Base-by-base conservation (phyloP, 1,139 yeast species). In the Magnusiomyces magnusii region DNA sequence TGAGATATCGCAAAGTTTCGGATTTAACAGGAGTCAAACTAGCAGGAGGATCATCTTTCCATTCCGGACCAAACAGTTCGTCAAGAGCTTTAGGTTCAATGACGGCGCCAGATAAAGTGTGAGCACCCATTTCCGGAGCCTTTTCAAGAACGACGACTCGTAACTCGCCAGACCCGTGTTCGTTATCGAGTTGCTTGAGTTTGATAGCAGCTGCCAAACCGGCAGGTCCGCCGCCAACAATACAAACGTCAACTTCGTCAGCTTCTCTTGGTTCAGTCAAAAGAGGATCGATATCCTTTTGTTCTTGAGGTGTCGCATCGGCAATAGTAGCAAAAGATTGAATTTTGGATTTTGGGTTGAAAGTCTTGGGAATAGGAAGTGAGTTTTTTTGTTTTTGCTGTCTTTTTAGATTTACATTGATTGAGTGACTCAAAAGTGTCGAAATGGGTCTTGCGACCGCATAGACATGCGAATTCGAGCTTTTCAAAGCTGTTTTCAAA, bases 191-290 rank as follows among this genome's bases (percentile, higher is more conserved):
- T 69, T 90, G 97, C 71, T 93, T 93, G 66, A 91, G 76, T 64
- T 82, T 81, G 63, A 93, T 93, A 17, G 98, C 99, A 0, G 99
- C 86, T 1, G 97, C 93, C 58, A 93, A 77, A 13, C 99, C 99
- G 1, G 98, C 95, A 2, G 98, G 98, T 0, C 99, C 99, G 51
- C 96, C 99, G 47, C 99, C 99, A 1, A 93, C 96, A 55, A 93
- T 90, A 68, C 96, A 88, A 23, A 93, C 95, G 71, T 93, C 99
- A 19, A 90, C 97, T 44, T 81, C 80, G 67, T 93, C 98, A 7
- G 79, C 81, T 10, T 87, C 95, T 61, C 98, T 77, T 63, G 86
- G 91, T 63, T 80, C 84, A 17, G 50, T 24, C 13, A 60, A 54
- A n/a, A 42, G 44, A 24, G 53, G 57, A 51, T 60, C 62, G 51